These are phyloP conservation scores for Citrus sinensis DNA, from an alignment of 345 rosid species.

Conservation along the genomic window DVS_A1.0 CM039162.1:28686501-28687000, in stretches of 20 bases:
- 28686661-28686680: constrained; percentile 96
- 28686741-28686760: constrained; percentile 95
- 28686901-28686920: background rate
- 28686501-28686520: background rate
- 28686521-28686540: background rate
- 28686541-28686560: background rate
- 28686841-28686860: constrained; percentile 12
- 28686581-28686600: background rate
- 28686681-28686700: constrained; percentile 93
- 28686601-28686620: constrained; percentile 58
- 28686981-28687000: constrained; percentile 82
- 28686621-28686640: constrained; percentile 77
- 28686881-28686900: background rate
- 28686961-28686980: background rate
- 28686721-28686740: constrained; percentile 88
- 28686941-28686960: background rate
- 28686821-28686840: constrained; percentile 94
- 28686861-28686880: background rate
- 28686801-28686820: constrained; percentile 96
- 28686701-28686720: constrained; percentile 74
- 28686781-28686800: constrained; percentile 88
- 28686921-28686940: too few relatives aligned
- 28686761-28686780: constrained; percentile 96
- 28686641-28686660: constrained; percentile 82
- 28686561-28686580: background rate